Base-by-base conservation (phyloP, 768 basidiomycete species). In the Thelephora ganbajun region DNA sequence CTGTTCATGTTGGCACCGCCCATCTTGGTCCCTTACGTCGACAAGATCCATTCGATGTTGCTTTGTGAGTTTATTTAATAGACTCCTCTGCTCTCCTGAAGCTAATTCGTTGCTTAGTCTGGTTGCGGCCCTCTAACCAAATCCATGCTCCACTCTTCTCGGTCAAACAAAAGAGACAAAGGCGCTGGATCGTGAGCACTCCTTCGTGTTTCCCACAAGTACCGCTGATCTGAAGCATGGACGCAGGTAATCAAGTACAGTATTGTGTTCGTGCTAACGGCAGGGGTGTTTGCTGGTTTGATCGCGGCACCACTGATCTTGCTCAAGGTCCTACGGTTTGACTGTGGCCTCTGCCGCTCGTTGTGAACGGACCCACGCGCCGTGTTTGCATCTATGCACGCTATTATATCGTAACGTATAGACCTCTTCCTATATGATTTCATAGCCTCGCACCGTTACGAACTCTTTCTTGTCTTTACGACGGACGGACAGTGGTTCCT, bases 41-140 rank as follows among this genome's bases (percentile, higher is more conserved):
- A 97, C 62, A 80, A 82, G 36, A 62, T 93, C 54, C 96, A 99
- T 61, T 86, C 92, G 14, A 94, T 80, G 44, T 70, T 91, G 58
- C 74, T 96, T 39, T 94, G 89, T 92, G 65, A 71, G 86, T 71
- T n/a, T 35, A 22, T 41, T 35, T 30, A 35, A 42, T 43, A 11
- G 33, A 33, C 22, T 30, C 37, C 16, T 5, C 49, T 54, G 12
- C 58, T 66, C 39, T 64, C 51, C 9, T 30, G 26, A 9, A 30
- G 9, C 9, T 30, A 9, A 43, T 1, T 43, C 47, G 14, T 34
- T 43, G 45, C 46, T 11, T 55, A 89, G 86, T 97, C 73, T 98
- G 96, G 94, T 69, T 98, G 43, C 80, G 87, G 19, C 91, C 90
- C 18, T 92, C 89, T 47, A 89, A 89, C 61, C 91, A 93, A 65